Conservation (phyloP, 306 rosid genomes). For the Amphicarpaea edgeworthii region DNA sequence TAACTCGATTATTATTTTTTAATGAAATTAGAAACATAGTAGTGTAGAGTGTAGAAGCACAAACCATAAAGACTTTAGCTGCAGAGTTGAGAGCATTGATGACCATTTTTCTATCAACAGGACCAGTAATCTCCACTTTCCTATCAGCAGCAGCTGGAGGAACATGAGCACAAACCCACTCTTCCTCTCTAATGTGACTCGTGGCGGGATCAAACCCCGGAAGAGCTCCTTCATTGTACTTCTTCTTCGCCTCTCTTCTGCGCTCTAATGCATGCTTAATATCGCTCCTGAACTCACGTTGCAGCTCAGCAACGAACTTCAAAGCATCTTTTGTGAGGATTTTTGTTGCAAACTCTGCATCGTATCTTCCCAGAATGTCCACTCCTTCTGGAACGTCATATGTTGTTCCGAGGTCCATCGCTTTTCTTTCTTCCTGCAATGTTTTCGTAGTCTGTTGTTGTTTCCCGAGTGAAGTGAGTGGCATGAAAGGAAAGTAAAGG, state of each 20-base stretch:
- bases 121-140: conserved; percentile 93
- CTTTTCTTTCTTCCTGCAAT: conserved; percentile 17
- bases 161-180: conserved; percentile 75
- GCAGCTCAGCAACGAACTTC: conserved; percentile 72
- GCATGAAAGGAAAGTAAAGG: not conserved
- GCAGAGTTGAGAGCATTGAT: conserved; percentile 96
- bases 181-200: conserved; percentile 61
- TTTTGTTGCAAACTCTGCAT: conserved; percentile 65
- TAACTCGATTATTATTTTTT: not conserved
- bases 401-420: conserved; percentile 55
- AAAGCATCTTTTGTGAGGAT: conserved; percentile 79
- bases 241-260: conserved; percentile 73
- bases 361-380: conserved; percentile 77
- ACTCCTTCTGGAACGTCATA: conserved; percentile 81
- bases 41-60: not conserved
- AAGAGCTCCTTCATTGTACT: conserved; percentile 72
- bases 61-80: conserved; percentile 95
- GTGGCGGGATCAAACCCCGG: conserved; percentile 86
- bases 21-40: not conserved
- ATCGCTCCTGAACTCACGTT: conserved; percentile 75
- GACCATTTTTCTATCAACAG: conserved; percentile 88
- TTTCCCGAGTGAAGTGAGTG: not conserved
- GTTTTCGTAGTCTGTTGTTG: not conserved
- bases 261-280: conserved; percentile 78
- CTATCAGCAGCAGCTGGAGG: conserved; percentile 80